These are phyloP conservation scores for thale cress (Arabidopsis thaliana) DNA, from an alignment of 345 rosid genomes.

Conservation along the genomic window DNA sequence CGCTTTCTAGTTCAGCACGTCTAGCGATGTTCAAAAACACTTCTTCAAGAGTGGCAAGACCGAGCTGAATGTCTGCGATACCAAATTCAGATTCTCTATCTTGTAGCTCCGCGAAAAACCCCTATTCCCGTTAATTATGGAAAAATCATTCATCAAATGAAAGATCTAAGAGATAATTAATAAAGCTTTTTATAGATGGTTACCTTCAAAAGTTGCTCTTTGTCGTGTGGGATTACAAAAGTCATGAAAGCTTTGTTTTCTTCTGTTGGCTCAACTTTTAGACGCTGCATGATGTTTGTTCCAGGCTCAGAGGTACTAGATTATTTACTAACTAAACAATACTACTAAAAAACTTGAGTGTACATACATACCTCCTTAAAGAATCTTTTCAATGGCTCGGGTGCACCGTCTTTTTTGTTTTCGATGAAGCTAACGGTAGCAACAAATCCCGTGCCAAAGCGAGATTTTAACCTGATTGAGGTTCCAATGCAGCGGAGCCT, in stretches of 20 bases:
- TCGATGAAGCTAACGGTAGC: slow-evolving; percentile 72
- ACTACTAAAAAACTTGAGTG: background rate
- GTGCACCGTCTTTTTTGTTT: slow-evolving; percentile 39
- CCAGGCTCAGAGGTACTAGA: slow-evolving; percentile 8
- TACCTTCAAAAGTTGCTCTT: slow-evolving; percentile 70
- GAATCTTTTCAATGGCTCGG: slow-evolving; percentile 63
- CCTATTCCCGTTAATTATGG: slow-evolving; percentile 41
- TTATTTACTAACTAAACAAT: slow-evolving; percentile 3
- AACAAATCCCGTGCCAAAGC: slow-evolving; percentile 89
- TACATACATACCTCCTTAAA: slow-evolving; percentile 62
- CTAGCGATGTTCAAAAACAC: slow-evolving; percentile 88
- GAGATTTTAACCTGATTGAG: slow-evolving; percentile 85
- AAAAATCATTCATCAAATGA: background rate
- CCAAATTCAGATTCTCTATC: slow-evolving; percentile 65
- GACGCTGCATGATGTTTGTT: slow-evolving; percentile 51
- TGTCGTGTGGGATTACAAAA: slow-evolving; percentile 80
- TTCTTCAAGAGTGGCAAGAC: slow-evolving; percentile 91
- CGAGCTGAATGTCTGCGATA: slow-evolving; percentile 81
- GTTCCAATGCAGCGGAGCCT: slow-evolving; percentile 86
- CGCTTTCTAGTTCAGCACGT: slow-evolving; percentile 89
- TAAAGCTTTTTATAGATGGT: slow-evolving; percentile 32
- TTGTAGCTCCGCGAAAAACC: slow-evolving; percentile 72
- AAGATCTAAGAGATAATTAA: background rate
- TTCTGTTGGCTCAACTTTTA: slow-evolving; percentile 69
- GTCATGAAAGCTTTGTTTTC: slow-evolving; percentile 79